A percentile compares a stretch with the other conserved stretches of the same genome.
Conservation (phyloP, 2,329 filamentous ascomycete genomes). For the Niveomyces coronatus region DNA sequence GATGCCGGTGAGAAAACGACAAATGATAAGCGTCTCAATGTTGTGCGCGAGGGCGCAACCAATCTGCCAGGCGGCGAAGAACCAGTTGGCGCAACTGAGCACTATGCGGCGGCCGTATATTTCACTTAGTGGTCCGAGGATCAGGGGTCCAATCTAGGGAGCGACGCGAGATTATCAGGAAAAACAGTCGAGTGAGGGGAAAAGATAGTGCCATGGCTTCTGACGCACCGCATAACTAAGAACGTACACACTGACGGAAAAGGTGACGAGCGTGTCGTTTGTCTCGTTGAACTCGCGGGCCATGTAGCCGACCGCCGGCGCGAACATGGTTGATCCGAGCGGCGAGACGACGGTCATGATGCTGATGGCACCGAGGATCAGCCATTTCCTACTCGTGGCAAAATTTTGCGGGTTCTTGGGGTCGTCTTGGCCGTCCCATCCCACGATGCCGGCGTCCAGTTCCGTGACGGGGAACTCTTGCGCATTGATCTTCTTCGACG, state of each 20-base stretch:
- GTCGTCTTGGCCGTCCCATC: conserved; percentile 49
- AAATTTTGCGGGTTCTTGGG: conserved; percentile 55
- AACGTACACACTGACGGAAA: conserved; percentile 4
- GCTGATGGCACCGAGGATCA: conserved; percentile 20
- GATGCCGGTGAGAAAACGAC: conserved; percentile 50
- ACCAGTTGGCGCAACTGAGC: conserved; percentile 30
- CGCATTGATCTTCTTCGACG: too few species aligned
- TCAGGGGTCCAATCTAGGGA: conserved; percentile 2
- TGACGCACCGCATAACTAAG: background rate
- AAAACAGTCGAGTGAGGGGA: background rate
- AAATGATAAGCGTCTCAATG: conserved; percentile 51
- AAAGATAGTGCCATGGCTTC: background rate
- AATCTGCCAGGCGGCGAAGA: conserved; percentile 43
- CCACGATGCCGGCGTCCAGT: conserved; percentile 27
- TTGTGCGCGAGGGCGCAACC: conserved; percentile 42
- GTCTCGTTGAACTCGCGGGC: conserved; percentile 12
- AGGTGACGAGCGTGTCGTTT: background rate
- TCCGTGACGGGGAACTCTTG: conserved; percentile 1
- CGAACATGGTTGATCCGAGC: conserved; percentile 11
- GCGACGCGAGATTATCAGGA: background rate
- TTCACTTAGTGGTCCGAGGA: conserved; percentile 1
- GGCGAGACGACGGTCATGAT: conserved; percentile 20
- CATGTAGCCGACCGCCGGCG: conserved; percentile 9
- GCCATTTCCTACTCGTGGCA: conserved; percentile 32
- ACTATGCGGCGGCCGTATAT: conserved; percentile 12